Evolutionary conservation across 2,329 filamentous ascomycete genomes (phyloP).

Genomic region (Sphaerulina populicola): DNA sequence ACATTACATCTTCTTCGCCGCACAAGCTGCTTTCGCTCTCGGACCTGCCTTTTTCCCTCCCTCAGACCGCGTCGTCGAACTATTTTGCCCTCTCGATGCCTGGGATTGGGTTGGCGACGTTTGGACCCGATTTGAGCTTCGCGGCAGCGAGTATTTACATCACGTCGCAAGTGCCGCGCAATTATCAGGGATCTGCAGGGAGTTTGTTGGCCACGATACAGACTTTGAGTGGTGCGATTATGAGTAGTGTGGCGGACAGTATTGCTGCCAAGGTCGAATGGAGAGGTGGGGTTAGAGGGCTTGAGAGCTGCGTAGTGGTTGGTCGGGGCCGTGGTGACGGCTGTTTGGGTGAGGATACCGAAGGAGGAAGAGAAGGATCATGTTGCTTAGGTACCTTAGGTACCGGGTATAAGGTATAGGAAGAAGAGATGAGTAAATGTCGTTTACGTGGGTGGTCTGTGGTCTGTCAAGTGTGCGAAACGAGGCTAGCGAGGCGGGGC

Average conservation of each 20-base stretch:
- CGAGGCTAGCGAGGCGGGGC: too few relatives aligned
- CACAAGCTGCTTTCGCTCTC: slow-evolving; percentile 37
- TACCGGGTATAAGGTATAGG: too few relatives aligned
- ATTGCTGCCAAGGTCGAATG: slow-evolving; percentile 26
- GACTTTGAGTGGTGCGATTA: slow-evolving; percentile 41
- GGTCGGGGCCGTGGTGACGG: slow-evolving; percentile 24
- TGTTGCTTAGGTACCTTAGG: too few relatives aligned
- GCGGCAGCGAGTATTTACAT: slow-evolving; percentile 45
- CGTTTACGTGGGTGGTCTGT: too few relatives aligned
- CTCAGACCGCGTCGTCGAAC: slow-evolving; percentile 35
- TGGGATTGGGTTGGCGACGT: slow-evolving; percentile 40
- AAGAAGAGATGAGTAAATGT: too few relatives aligned
- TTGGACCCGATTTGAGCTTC: slow-evolving; percentile 43
- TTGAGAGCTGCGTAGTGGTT: slow-evolving; percentile 29
- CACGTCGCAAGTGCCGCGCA: slow-evolving; percentile 40
- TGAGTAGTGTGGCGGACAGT: slow-evolving; percentile 28
- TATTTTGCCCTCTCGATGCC: slow-evolving; percentile 44
- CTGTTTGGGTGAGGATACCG: slow-evolving; percentile 24
- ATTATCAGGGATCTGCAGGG: slow-evolving; percentile 42
- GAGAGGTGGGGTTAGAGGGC: slow-evolving; percentile 25
- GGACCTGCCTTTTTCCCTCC: slow-evolving; percentile 37
- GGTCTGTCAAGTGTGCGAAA: too few relatives aligned
- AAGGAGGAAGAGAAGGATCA: slow-evolving; percentile 30
- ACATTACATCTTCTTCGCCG: slow-evolving; percentile 41
- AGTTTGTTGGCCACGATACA: slow-evolving; percentile 43